phyloP scores from a whole-genome alignment of 2,329 filamentous ascomycete species.

The Cercospora sp. region DNA sequence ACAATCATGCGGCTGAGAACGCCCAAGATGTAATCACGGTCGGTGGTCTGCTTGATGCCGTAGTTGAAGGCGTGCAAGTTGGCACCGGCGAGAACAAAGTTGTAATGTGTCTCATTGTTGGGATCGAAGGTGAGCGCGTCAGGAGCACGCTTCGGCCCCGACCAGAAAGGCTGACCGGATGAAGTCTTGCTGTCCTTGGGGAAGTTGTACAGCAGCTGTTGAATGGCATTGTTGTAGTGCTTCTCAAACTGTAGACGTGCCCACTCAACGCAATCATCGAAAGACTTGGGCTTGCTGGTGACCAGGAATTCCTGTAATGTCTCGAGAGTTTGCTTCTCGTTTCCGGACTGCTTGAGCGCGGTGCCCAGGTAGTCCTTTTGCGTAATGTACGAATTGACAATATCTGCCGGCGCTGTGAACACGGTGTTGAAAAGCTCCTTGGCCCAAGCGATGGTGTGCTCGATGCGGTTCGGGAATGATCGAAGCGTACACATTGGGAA shows the following conservation, averaged over 20 bases:
- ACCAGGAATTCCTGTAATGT: constrained; percentile 87
- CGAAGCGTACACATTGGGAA: constrained; percentile 98
- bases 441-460: constrained; percentile 98
- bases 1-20: constrained; percentile 91
- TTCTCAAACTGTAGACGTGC: constrained; percentile 91
- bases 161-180: constrained; percentile 92
- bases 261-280: constrained; percentile 97
- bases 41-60: constrained; percentile 73
- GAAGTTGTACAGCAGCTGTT: constrained; percentile 95
- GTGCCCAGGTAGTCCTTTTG: constrained; percentile 87
- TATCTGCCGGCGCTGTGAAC: constrained; percentile 90
- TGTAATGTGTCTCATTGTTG: constrained; percentile 80
- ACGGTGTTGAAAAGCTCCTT: constrained; percentile 92
- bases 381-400: constrained; percentile 84
- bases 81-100: constrained; percentile 82
- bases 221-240: constrained; percentile 95
- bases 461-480: constrained; percentile 97
- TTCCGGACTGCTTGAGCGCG: constrained; percentile 87
- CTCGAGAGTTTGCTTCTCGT: constrained; percentile 91
- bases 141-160: constrained; percentile 93
- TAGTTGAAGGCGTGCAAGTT: constrained; percentile 98
- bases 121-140: constrained; percentile 86
- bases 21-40: constrained; percentile 69
- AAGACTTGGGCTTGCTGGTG: constrained; percentile 84
- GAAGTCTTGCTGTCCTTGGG: constrained; percentile 90